Base-by-base conservation (phyloP, 495 filamentous ascomycete species). In the Trichoderma erinaceum region DNA sequence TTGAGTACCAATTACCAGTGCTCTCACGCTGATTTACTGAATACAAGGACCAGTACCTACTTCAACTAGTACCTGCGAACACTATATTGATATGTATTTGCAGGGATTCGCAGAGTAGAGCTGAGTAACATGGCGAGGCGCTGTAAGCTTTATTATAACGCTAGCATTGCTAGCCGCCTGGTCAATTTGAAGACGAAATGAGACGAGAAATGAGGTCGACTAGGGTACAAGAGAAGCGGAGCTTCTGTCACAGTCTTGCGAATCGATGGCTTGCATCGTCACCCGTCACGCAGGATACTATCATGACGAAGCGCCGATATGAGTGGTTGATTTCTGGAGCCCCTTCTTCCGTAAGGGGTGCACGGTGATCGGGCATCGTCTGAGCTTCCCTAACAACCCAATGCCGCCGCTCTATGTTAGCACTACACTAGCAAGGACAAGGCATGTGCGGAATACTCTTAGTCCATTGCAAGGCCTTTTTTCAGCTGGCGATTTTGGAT, bases 231-330 rank as follows among this genome's bases (percentile, higher is more conserved):
- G 25, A 61, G 5, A 32, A 61, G 56, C 56, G 56, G 56, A 61
- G 23, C 27, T 61, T 61, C 23, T 13, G 25, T 61, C 56, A 27
- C 23, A 61, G 25, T n/a, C 27, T 21, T 32, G 16, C 27, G 23
- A 61, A 32, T 61, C 56, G 56, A 61, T 61, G 56, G 56, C 56
- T 61, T 61, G 56, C 56, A 61, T 61, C 56, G 27, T 61, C 56
- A 61, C 56, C 27, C 56, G 56, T 11, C 21, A 25, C 50, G 4
- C 6, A 56, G 50, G 21, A 23, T 25, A 16, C 56, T 25, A 61
- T 32, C 56, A 61, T 61, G 12, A 25, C n/a, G 8, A 56, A 56
- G 50, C 50, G 50, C 50, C 50, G 18, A 56, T 25, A 21, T 23
- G 50, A 27, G 56, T 29, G 23, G 56, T 25, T 32, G 23, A 61